These are phyloP conservation scores for Tubosaeta sp. DNA, from an alignment of 768 basidiomycete genomes.

Conservation along the genomic window DNA sequence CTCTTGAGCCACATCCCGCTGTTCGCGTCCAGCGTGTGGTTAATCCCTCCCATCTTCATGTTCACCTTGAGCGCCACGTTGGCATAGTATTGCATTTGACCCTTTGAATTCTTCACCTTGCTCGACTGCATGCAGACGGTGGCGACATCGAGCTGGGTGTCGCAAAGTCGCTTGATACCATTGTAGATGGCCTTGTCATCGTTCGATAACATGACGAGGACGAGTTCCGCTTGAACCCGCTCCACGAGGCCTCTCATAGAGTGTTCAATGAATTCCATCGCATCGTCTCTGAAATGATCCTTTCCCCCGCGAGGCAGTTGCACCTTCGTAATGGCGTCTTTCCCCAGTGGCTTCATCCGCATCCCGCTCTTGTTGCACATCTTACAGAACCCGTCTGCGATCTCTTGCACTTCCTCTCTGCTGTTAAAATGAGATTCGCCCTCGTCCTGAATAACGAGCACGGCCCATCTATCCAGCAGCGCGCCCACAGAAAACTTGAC, in stretches of 20 bases:
- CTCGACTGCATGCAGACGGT: constrained; percentile 69
- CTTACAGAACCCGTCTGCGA: constrained; percentile 46
- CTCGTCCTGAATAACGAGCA: constrained; percentile 62
- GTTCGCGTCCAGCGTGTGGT: constrained; percentile 40
- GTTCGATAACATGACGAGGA: constrained; percentile 46
- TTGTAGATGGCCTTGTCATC: constrained; percentile 47
- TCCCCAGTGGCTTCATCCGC: constrained; percentile 32
- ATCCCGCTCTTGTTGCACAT: constrained; percentile 71
- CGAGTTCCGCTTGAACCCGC: constrained; percentile 8
- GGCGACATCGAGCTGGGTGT: constrained; percentile 43
- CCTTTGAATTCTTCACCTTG: constrained; percentile 53
- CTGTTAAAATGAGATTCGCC: constrained; percentile 50
- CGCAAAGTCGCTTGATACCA: constrained; percentile 47
- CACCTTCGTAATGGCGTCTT: constrained; percentile 31
- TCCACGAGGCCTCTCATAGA: background rate
- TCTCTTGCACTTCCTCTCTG: constrained; percentile 40
- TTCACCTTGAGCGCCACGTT: constrained; percentile 55
- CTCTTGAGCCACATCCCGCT: constrained; percentile 38
- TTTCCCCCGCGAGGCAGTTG: constrained; percentile 42
- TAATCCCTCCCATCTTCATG: constrained; percentile 53
- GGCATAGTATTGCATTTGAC: constrained; percentile 49
- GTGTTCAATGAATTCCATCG: constrained; percentile 33
- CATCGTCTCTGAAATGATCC: constrained; percentile 46
- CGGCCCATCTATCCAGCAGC: constrained; percentile 57
- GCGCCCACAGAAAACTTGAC: constrained; percentile 58